Conservation (phyloP, 1,284 basidiomycete genomes). For the Stygiomarasmius scandens region DNA sequence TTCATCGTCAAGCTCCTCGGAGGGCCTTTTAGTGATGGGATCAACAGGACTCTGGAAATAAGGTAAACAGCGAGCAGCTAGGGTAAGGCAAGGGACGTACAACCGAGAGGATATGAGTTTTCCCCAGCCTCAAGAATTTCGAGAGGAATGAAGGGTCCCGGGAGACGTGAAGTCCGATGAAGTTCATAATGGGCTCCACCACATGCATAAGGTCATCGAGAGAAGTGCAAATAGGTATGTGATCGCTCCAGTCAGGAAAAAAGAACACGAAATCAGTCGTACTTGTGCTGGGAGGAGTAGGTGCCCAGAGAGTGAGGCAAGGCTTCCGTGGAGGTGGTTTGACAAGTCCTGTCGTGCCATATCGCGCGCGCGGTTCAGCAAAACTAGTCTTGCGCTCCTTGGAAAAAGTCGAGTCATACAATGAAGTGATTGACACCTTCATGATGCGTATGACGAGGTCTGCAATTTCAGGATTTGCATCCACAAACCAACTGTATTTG, state of each 20-base stretch:
- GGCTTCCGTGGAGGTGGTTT: slow-evolving; percentile 58
- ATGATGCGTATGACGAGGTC: slow-evolving; percentile 82
- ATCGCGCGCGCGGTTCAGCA: slow-evolving; percentile 62
- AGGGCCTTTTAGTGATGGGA: slow-evolving; percentile 55
- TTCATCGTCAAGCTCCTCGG: slow-evolving; percentile 52
- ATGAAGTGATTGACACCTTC: slow-evolving; percentile 63
- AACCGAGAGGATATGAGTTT: slow-evolving; percentile 45
- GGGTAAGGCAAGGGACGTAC: slow-evolving; percentile 37
- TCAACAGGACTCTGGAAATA: slow-evolving; percentile 48
- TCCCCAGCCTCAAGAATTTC: slow-evolving; percentile 63
- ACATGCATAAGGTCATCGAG: slow-evolving; percentile 74
- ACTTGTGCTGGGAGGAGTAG: slow-evolving; percentile 75
- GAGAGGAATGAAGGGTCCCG: slow-evolving; percentile 69
- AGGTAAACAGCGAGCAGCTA: slow-evolving; percentile 26
- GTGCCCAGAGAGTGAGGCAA: slow-evolving; percentile 68
- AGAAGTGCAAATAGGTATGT: slow-evolving; percentile 66
- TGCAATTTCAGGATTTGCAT: slow-evolving; percentile 81
- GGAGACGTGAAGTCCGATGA: slow-evolving; percentile 76
- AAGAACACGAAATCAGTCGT: slow-evolving; percentile 84
- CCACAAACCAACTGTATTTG: slow-evolving; percentile 85
- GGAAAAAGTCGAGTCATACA: slow-evolving; percentile 64
- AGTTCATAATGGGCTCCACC: slow-evolving; percentile 75
- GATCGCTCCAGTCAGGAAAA: slow-evolving; percentile 81
- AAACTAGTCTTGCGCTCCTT: slow-evolving; percentile 65
- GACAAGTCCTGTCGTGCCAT: slow-evolving; percentile 56